Evolutionary conservation across 2,329 filamentous ascomycete genomes (phyloP).

Genomic region (Iodosphaeria phyllophila): DNA sequence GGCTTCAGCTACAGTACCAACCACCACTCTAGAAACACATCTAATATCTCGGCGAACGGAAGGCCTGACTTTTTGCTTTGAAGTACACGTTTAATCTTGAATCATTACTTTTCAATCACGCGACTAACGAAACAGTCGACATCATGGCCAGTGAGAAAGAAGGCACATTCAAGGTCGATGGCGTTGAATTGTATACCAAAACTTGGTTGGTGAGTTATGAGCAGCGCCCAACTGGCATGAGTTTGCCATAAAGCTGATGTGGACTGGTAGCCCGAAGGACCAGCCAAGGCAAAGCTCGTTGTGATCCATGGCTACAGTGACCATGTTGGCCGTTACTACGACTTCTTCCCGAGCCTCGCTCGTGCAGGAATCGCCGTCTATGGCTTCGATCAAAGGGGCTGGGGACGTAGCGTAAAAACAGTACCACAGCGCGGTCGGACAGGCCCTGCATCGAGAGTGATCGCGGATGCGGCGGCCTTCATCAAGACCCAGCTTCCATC

Average conservation of each 20-base stretch:
- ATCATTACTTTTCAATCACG: too few relatives aligned
- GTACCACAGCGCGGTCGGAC: slow-evolving; percentile 49
- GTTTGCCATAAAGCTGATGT: not conserved
- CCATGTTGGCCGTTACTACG: slow-evolving; percentile 60
- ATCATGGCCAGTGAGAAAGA: too few relatives aligned
- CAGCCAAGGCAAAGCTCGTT: slow-evolving; percentile 50
- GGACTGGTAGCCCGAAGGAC: slow-evolving; percentile 27
- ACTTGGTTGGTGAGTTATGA: slow-evolving; percentile 33
- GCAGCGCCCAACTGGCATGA: slow-evolving; percentile 1
- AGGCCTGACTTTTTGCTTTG: too few relatives aligned
- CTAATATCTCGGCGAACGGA: too few relatives aligned
- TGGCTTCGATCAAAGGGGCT: slow-evolving; percentile 74
- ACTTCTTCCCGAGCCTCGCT: slow-evolving; percentile 54
- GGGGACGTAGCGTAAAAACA: slow-evolving; percentile 54
- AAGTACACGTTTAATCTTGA: too few relatives aligned
- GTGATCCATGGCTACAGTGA: slow-evolving; percentile 86
- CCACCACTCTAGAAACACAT: too few relatives aligned
- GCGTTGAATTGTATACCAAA: slow-evolving; percentile 24
- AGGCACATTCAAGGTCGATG: slow-evolving; percentile 24
- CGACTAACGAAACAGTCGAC: too few relatives aligned
- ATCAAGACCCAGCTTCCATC: slow-evolving; percentile 35
- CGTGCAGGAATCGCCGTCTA: slow-evolving; percentile 55
- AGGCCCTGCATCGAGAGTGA: slow-evolving; percentile 53
- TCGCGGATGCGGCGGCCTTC: slow-evolving; percentile 65
- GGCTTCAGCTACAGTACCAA: too few relatives aligned